These are phyloP conservation scores for Ceriops decandra DNA, from an alignment of 345 rosid species.

Conservation along the genomic window DNA sequence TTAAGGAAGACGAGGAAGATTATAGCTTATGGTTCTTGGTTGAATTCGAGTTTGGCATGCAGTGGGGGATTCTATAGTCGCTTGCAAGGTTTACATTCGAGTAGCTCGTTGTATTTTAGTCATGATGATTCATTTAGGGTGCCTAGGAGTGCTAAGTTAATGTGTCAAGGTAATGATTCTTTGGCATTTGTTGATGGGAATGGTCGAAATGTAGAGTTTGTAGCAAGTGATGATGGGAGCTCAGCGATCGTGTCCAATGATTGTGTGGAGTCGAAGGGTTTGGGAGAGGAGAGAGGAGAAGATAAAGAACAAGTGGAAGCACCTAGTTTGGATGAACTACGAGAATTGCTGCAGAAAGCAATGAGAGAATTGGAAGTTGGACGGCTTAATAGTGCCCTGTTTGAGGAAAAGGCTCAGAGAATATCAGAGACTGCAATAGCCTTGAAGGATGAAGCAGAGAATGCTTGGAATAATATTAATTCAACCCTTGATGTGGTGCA, in stretches of 20 bases:
- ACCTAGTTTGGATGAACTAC: constrained; percentile 54
- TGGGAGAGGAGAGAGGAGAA: constrained; percentile 34
- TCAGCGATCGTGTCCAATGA: constrained; percentile 23
- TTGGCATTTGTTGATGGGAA: constrained; percentile 54
- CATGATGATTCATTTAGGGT: constrained; percentile 24
- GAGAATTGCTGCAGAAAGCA: constrained; percentile 56
- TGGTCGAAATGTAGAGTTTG: constrained; percentile 43
- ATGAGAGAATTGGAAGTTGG: constrained; percentile 72
- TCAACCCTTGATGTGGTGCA: constrained; percentile 49
- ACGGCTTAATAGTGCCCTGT: constrained; percentile 61
- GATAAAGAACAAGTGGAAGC: constrained; percentile 32
- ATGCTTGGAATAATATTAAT: constrained; percentile 64
- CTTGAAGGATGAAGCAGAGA: constrained; percentile 66
- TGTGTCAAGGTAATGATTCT: constrained; percentile 67
- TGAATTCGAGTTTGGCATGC: constrained; percentile 30
- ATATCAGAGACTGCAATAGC: constrained; percentile 85
- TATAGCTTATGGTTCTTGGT: constrained; percentile 22
- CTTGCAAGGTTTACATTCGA: constrained; percentile 23
- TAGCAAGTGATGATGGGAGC: constrained; percentile 33
- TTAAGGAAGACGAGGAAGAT: constrained; percentile 29
- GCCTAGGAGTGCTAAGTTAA: constrained; percentile 30
- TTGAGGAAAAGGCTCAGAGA: constrained; percentile 84
- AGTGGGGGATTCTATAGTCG: constrained; percentile 28
- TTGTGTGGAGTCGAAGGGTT: constrained; percentile 24
- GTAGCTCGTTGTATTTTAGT: constrained; percentile 26